These are phyloP conservation scores for Blastomyces gilchristii DNA, from an alignment of 2,329 filamentous ascomycete species.

Conservation along the genomic window DNA sequence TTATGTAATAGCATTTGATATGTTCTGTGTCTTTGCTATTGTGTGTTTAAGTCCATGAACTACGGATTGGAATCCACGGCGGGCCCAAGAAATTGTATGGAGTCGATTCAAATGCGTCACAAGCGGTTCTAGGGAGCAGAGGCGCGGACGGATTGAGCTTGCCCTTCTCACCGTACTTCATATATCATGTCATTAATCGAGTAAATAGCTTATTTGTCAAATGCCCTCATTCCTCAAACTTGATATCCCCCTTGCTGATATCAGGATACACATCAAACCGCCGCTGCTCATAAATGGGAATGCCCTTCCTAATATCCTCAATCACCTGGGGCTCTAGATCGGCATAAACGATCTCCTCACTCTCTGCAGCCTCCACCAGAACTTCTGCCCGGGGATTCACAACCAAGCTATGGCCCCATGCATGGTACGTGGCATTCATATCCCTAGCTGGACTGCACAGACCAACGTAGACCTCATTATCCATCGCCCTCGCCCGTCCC, in stretches of 20 bases:
- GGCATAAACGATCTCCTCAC: conserved; percentile 63
- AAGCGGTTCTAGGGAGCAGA: background rate
- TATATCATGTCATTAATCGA: background rate
- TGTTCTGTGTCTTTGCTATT: background rate
- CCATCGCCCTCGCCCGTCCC: conserved; percentile 71
- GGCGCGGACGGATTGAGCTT: background rate
- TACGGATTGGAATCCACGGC: background rate
- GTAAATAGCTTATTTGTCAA: background rate
- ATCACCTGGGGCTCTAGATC: conserved; percentile 61
- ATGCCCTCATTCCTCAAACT: conserved; percentile 28
- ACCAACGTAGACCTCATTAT: conserved; percentile 90
- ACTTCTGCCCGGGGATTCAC: conserved; percentile 79
- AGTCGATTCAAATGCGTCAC: background rate
- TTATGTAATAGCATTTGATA: background rate
- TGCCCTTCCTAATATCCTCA: conserved; percentile 64
- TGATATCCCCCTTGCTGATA: conserved; percentile 54
- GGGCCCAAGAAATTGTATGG: background rate
- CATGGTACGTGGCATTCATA: conserved; percentile 65
- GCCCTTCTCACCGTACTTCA: background rate
- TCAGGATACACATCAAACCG: conserved; percentile 94
- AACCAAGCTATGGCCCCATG: conserved; percentile 85
- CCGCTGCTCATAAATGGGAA: conserved; percentile 74
- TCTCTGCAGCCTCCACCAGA: conserved; percentile 66
- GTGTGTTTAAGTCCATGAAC: too few relatives aligned
- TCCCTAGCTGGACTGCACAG: conserved; percentile 86